A percentile compares a stretch with the other conserved stretches of the same genome.
Conservation (phyloP, 148 eudicot genomes). For the Cornus florida region DNA sequence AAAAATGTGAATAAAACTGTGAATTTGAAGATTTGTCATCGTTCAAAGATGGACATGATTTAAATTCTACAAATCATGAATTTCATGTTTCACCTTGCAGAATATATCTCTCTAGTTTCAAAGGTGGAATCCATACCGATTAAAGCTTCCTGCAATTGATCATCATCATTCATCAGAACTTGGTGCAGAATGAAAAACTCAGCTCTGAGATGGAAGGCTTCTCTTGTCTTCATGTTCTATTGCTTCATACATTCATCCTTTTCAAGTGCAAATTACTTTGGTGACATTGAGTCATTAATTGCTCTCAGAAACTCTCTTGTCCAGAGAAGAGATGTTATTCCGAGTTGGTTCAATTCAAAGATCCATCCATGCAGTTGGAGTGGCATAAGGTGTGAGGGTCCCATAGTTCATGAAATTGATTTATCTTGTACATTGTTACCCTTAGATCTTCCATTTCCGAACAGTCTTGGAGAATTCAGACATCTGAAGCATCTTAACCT, state of each 20-base stretch:
- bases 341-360: constrained; percentile 61
- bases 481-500: constrained; percentile 63
- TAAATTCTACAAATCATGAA: too few relatives aligned
- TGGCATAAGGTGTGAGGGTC: constrained; percentile 60
- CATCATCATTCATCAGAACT: not conserved
- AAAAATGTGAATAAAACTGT: too few relatives aligned
- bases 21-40: not conserved
- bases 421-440: constrained; percentile 47
- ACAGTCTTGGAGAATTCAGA: constrained; percentile 42
- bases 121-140: not conserved
- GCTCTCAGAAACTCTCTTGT: constrained; percentile 48
- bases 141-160: not conserved
- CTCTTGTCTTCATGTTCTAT: constrained; percentile 12
- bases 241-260: constrained; percentile 29
- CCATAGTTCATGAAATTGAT: constrained; percentile 40
- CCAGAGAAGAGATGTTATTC: constrained; percentile 37
- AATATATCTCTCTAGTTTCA: not conserved
- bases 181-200: constrained; percentile 8
- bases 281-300: constrained; percentile 42
- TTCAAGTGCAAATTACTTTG: constrained; percentile 22
- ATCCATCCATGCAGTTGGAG: constrained; percentile 68
- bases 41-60: not conserved
- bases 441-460: constrained; percentile 61
- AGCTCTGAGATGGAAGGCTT: constrained; percentile 1
- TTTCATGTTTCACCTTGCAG: not conserved